phyloP scores from a whole-genome alignment of 2,329 filamentous ascomycete species.

The Claviceps sp. region DNA sequence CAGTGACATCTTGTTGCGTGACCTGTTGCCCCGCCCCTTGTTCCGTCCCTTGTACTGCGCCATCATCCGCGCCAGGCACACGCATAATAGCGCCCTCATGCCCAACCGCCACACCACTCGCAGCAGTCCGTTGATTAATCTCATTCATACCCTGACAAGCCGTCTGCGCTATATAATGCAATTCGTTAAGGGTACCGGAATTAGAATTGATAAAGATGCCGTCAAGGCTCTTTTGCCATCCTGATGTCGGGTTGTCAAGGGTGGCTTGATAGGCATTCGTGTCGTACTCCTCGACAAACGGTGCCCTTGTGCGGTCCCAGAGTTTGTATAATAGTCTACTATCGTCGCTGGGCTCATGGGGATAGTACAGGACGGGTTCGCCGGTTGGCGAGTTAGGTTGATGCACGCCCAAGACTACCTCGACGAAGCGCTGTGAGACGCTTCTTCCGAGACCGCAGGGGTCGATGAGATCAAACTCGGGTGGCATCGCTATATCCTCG shows the following conservation, averaged over 20 bases:
- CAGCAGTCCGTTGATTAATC: constrained; percentile 21
- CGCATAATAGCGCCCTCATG: constrained; percentile 17
- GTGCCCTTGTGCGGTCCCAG: constrained; percentile 12
- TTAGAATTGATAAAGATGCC: constrained; percentile 31
- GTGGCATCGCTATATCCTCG: constrained; percentile 14
- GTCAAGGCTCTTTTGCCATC: constrained; percentile 30
- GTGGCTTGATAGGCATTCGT: constrained; percentile 22
- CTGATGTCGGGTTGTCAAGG: constrained; percentile 26
- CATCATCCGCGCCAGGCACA: constrained; percentile 3
- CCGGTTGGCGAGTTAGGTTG: constrained; percentile 23
- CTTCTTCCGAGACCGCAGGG: constrained; percentile 26
- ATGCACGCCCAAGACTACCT: constrained; percentile 26
- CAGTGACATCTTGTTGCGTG: too few species aligned
- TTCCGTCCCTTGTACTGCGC: constrained; percentile 4
- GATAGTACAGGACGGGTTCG: constrained; percentile 21
- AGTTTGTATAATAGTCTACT: constrained; percentile 13
- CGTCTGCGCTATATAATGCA: constrained; percentile 30
- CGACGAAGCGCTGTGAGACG: constrained; percentile 32
- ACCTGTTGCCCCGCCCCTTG: not conserved
- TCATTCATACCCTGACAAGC: constrained; percentile 30
- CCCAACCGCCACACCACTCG: constrained; percentile 17
- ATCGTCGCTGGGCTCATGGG: constrained; percentile 15
- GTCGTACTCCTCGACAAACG: constrained; percentile 21
- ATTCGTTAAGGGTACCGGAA: constrained; percentile 27
- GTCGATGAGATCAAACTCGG: constrained; percentile 27